Conservation (phyloP, 2,329 filamentous ascomycete species). For the Clonostachys rosea region DNA sequence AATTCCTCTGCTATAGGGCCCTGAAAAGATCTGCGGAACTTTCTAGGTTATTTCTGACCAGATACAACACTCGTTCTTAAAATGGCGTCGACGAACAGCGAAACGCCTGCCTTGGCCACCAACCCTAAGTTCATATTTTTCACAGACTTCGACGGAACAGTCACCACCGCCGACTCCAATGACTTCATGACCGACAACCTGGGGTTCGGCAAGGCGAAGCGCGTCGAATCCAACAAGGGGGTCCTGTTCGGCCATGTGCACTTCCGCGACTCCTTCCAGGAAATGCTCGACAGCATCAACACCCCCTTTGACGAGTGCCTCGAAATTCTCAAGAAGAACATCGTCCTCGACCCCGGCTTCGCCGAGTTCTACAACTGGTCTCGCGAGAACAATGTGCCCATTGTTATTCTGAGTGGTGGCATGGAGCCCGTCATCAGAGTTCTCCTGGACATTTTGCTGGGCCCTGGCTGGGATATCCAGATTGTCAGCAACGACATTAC, state of each 20-base stretch:
- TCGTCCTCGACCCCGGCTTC: conserved; percentile 86
- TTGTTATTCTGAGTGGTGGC: conserved; percentile 86
- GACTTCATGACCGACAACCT: conserved; percentile 83
- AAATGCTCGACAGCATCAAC: conserved; percentile 86
- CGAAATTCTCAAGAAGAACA: conserved; percentile 71
- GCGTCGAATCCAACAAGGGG: conserved; percentile 69
- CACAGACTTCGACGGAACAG: conserved; percentile 97
- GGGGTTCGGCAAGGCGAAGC: conserved; percentile 71
- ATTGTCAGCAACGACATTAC: conserved; percentile 86
- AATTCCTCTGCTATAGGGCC: background rate
- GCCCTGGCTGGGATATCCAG: conserved; percentile 74
- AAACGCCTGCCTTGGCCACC: conserved; percentile 55
- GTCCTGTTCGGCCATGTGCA: conserved; percentile 66
- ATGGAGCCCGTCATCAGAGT: conserved; percentile 91
- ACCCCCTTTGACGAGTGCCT: conserved; percentile 81
- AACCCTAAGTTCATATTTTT: conserved; percentile 95
- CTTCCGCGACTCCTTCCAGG: conserved; percentile 83
- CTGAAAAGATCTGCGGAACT: background rate
- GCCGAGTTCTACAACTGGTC: conserved; percentile 84
- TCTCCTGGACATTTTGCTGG: conserved; percentile 74
- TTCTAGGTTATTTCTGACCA: too few species aligned
- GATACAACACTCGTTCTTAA: conserved; percentile 7
- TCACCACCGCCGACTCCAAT: conserved; percentile 68
- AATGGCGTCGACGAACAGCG: conserved; percentile 35
- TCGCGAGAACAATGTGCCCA: conserved; percentile 75